Evolutionary conservation across 148 eudicot genomes (phyloP), one percentile per base, ranked within the genome.

Genomic region (Diospyros lotus): DNA sequence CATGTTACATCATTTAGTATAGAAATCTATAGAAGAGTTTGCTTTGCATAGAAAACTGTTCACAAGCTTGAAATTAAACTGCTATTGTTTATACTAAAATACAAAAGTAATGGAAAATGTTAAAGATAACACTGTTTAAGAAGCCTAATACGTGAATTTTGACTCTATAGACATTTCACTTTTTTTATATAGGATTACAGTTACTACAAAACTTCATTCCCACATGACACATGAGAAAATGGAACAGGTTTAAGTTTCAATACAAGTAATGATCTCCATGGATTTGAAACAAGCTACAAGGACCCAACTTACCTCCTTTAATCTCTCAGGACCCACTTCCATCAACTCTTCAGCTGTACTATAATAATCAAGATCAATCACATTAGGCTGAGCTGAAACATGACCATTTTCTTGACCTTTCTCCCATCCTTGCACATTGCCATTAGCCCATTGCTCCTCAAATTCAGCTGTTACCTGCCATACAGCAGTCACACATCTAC

Each of bases 301-400:
- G 18, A 43, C 40, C 45, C 38, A 38, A 28, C 82, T 71, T 80
- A 93, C 99, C 99, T 93, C 99, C 78, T 96, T 96, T 78, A 96
- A 85, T 77, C 83, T 86, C 80, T 91, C 98, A 45, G 95, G 94
- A 65, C 99, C 99, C 68, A 91, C 88, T 81, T 80, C 93, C 81
- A 93, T 77, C 72, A 96, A 90, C 79, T 93, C 98, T 77, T 96
- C 98, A 66, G 82, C 87, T 59, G 95, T 83, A 75, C 82, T 88
- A 76, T 93, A 91, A 79, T 87, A 91, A 82, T 93, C 98, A 76
- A 96, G 98, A 85, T 96, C 99, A 72, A 96, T 82, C 15, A 59
- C 9, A 53, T 87, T 43, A 77, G 78, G 54, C 73, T 81, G 82
- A 74, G 81, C 72, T 64, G 82, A 76, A 78, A 41, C 78, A 80